Percentiles rank a stretch among this genome's conserved stretches.
phyloP scores from a whole-genome alignment of 345 rosid genomes.

The Salix arbutifolia region DNA sequence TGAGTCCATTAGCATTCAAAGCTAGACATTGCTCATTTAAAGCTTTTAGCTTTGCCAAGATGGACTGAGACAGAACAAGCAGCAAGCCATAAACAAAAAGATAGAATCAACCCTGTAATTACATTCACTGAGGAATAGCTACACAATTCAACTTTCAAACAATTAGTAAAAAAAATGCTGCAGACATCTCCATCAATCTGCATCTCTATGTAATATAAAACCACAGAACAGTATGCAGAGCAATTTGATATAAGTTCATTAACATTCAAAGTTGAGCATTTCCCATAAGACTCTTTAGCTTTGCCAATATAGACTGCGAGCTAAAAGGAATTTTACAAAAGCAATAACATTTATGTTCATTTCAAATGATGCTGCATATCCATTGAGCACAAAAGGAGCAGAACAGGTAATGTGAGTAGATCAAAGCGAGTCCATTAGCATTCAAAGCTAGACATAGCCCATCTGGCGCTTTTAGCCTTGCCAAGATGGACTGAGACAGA shows the following conservation, averaged over 20 bases:
- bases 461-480: conserved; percentile 41
- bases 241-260: not conserved
- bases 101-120: too few relatives aligned
- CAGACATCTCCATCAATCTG: not conserved
- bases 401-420: conserved; percentile 8
- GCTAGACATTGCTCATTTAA: conserved; percentile 26
- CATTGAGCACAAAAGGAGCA: conserved; percentile 6
- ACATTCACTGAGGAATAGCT: not conserved
- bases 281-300: conserved; percentile 1
- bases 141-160: too few relatives aligned
- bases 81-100: too few relatives aligned
- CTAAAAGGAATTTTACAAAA: not conserved
- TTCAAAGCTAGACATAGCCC: conserved; percentile 40
- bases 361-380: conserved; percentile 24
- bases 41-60: conserved; percentile 62
- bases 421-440: conserved; percentile 47
- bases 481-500: conserved; percentile 50
- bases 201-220: not conserved
- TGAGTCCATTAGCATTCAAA: conserved; percentile 55
- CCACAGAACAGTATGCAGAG: not conserved
- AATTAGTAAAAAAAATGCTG: not conserved
- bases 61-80: conserved; percentile 28
- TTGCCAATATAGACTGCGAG: not conserved
- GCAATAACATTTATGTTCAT: not conserved
- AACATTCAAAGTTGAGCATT: conserved; percentile 34